Conservation (phyloP, 441 rosid species). For the Pelargonium citronellum region DNA sequence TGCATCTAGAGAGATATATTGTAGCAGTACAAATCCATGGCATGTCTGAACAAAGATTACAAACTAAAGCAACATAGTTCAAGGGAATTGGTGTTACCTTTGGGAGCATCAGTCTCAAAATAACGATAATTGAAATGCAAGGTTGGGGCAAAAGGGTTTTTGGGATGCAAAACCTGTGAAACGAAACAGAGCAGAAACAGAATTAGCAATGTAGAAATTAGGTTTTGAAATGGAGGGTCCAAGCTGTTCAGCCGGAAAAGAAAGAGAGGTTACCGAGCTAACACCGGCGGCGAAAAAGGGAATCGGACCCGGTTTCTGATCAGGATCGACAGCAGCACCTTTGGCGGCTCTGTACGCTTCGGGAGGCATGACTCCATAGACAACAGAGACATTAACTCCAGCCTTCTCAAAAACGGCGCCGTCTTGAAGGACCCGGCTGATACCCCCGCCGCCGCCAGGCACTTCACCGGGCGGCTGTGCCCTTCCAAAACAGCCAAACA, state of each 20-base stretch:
- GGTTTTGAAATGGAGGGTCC: not conserved
- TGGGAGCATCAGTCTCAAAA: conserved; percentile 90
- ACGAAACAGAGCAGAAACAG: not conserved
- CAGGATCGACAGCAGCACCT: conserved; percentile 39
- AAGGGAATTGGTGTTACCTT: conserved; percentile 39
- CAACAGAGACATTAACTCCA: conserved; percentile 91
- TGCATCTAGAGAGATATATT: not conserved
- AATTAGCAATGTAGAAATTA: not conserved
- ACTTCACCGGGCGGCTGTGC: not conserved
- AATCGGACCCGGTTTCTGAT: conserved; percentile 73
- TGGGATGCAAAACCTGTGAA: conserved; percentile 83
- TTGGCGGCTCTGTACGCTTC: conserved; percentile 95
- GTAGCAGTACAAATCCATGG: too few species aligned
- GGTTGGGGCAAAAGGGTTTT: conserved; percentile 95
- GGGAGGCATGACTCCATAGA: conserved; percentile 95
- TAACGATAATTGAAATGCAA: conserved; percentile 93
- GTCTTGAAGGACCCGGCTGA: conserved; percentile 81
- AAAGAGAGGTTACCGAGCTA: conserved; percentile 56
- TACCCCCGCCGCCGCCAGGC: not conserved
- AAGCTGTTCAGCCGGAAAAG: not conserved
- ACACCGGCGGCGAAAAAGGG: conserved; percentile 95
- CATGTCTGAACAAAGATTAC: too few species aligned
- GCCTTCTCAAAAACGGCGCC: conserved; percentile 95
- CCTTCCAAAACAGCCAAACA: not conserved
- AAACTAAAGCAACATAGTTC: too few species aligned